Percentiles rank a stretch among this genome's conserved stretches.
phyloP scores from a whole-genome alignment of 371 early-diverging fungal species.

The Entomophthora muscae region DNA sequence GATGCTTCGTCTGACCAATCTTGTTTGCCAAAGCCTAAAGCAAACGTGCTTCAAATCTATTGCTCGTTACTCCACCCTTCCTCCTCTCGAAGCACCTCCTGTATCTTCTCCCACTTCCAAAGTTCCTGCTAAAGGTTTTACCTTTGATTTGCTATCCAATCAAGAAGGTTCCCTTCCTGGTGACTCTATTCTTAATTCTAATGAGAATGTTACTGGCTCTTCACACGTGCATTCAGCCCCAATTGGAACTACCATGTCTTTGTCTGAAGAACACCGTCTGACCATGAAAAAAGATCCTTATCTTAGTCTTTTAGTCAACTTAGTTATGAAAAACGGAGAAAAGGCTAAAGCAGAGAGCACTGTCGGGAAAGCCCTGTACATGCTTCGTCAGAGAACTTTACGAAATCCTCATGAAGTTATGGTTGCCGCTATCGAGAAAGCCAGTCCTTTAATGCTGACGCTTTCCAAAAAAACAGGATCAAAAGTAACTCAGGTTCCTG shows the following conservation, averaged over 20 bases:
- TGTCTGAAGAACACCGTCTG: constrained; percentile 11
- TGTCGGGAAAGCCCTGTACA: constrained; percentile 43
- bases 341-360: constrained; percentile 55
- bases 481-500: constrained; percentile 62
- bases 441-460: constrained; percentile 59
- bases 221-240: not conserved
- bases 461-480: constrained; percentile 53
- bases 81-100: not conserved
- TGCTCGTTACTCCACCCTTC: not conserved
- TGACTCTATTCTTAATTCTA: not conserved
- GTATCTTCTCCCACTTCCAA: not conserved
- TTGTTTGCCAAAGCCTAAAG: not conserved
- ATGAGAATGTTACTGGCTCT: not conserved
- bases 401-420: constrained; percentile 43
- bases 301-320: constrained; percentile 59
- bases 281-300: constrained; percentile 37
- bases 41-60: not conserved
- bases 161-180: not conserved
- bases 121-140: not conserved
- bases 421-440: constrained; percentile 49
- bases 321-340: constrained; percentile 72
- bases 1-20: not conserved
- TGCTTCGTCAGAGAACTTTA: constrained; percentile 44
- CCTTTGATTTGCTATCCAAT: not conserved
- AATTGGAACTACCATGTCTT: not conserved